Percentiles rank a stretch among this genome's conserved stretches.
These are phyloP conservation scores for Metarhizium robertsii DNA, from an alignment of 2,329 filamentous ascomycete genomes.

Conservation along the genomic window DNA sequence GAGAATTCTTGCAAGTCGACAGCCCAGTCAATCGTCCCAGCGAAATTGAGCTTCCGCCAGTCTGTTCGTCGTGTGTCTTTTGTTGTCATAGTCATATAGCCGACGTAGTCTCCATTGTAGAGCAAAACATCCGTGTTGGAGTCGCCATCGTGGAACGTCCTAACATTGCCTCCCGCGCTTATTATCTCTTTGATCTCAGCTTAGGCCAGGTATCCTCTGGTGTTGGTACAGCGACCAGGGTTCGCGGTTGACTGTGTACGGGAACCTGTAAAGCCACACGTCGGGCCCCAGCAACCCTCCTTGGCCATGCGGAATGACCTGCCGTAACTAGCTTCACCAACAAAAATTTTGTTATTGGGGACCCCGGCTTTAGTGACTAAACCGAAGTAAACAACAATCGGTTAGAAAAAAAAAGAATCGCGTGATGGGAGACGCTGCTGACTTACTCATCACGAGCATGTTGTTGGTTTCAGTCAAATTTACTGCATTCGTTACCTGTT, in stretches of 20 bases:
- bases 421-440: no score
- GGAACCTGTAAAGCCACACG: conserved; percentile 13
- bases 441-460: conserved; percentile 15
- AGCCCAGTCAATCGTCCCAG: conserved; percentile 3
- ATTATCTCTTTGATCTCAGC: conserved; percentile 14
- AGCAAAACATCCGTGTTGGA: background rate
- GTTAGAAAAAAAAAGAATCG: background rate
- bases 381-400: background rate
- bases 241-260: conserved; percentile 9
- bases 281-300: conserved; percentile 11
- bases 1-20: conserved; percentile 4
- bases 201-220: conserved; percentile 16
- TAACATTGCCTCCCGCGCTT: background rate
- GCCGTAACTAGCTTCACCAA: conserved; percentile 19
- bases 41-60: conserved; percentile 1
- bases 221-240: conserved; percentile 15
- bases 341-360: conserved; percentile 15
- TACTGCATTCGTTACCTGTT: background rate
- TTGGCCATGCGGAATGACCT: conserved; percentile 19
- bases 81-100: background rate
- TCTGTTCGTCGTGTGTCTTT: background rate
- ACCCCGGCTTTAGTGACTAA: conserved; percentile 17
- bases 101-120: background rate
- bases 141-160: background rate
- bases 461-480: conserved; percentile 18